Conservation (phyloP, 176 grass and related monocot species). For the Cenchrus fungigraminus region DNA sequence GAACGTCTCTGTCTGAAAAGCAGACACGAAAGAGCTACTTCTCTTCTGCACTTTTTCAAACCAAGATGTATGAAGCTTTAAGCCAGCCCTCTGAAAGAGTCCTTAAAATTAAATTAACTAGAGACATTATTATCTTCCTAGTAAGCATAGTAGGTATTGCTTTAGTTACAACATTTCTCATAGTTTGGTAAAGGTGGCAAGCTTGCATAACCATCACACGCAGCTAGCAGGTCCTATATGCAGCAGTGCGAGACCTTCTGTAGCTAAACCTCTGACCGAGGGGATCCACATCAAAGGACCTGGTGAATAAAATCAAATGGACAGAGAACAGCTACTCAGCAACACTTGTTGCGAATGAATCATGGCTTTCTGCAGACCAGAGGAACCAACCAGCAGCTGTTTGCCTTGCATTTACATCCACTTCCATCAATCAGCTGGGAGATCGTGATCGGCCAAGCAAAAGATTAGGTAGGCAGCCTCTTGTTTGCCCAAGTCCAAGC, state of each 20-base stretch:
- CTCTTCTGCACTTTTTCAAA: no score
- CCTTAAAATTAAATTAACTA: no score
- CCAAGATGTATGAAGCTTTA: not conserved
- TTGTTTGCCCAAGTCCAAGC: not conserved
- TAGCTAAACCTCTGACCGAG: no score
- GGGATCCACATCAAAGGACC: not conserved
- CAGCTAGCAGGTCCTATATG: no score
- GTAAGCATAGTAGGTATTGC: no score
- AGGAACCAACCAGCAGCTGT: slow-evolving; percentile 9
- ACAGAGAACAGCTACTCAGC: not conserved
- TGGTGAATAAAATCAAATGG: not conserved
- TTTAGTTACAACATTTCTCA: no score
- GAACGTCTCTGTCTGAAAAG: slow-evolving; percentile 14
- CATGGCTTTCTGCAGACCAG: not conserved
- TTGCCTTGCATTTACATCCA: slow-evolving; percentile 10
- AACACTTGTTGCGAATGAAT: not conserved
- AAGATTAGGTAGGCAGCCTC: slow-evolving; percentile 35
- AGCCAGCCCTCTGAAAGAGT: no score
- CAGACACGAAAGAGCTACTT: slow-evolving; percentile 13
- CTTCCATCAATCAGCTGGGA: slow-evolving; percentile 22
- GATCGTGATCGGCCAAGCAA: slow-evolving; percentile 18
- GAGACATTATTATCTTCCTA: no score
- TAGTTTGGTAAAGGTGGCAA: no score
- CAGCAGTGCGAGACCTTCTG: no score
- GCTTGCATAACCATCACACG: not conserved